phyloP scores from a whole-genome alignment of 2,329 filamentous ascomycete genomes.

The Botrytis fabae region DNA sequence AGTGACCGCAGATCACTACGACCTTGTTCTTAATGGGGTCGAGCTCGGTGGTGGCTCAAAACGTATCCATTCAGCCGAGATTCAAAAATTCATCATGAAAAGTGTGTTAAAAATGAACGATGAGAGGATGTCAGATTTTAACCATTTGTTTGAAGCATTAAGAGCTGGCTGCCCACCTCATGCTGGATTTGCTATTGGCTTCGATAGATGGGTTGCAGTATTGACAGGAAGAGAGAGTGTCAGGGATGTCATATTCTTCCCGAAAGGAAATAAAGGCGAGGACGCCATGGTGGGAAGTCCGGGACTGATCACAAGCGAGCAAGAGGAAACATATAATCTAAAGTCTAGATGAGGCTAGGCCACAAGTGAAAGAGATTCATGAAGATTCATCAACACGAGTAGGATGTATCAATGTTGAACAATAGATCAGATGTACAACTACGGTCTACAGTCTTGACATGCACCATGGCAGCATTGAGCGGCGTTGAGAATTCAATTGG shows the following conservation, averaged over 20 bases:
- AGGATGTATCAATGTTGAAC: not conserved
- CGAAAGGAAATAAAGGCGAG: slow-evolving; percentile 87
- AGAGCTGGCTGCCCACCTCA: slow-evolving; percentile 89
- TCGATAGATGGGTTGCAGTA: slow-evolving; percentile 81
- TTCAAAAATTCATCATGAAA: slow-evolving; percentile 83
- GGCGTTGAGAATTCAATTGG: not conserved
- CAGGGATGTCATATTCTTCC: slow-evolving; percentile 93
- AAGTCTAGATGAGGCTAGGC: not conserved
- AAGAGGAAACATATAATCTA: slow-evolving; percentile 30
- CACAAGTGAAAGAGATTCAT: not conserved
- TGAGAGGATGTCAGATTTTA: slow-evolving; percentile 61
- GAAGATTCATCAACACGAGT: not conserved
- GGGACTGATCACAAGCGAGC: slow-evolving; percentile 59
- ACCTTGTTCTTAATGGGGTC: slow-evolving; percentile 91
- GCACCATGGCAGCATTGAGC: not conserved
- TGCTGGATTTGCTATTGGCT: slow-evolving; percentile 88
- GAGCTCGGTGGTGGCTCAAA: slow-evolving; percentile 92
- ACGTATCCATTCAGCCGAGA: slow-evolving; percentile 80
- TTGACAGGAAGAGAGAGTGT: slow-evolving; percentile 77
- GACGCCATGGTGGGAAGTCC: slow-evolving; percentile 83
- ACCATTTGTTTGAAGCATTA: slow-evolving; percentile 80
- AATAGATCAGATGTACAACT: not conserved
- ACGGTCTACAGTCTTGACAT: not conserved
- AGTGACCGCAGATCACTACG: slow-evolving; percentile 85
- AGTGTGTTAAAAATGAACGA: slow-evolving; percentile 65